Base-by-base conservation (phyloP, 1,284 basidiomycete species). In the Limonomyces culmigenus region DNA sequence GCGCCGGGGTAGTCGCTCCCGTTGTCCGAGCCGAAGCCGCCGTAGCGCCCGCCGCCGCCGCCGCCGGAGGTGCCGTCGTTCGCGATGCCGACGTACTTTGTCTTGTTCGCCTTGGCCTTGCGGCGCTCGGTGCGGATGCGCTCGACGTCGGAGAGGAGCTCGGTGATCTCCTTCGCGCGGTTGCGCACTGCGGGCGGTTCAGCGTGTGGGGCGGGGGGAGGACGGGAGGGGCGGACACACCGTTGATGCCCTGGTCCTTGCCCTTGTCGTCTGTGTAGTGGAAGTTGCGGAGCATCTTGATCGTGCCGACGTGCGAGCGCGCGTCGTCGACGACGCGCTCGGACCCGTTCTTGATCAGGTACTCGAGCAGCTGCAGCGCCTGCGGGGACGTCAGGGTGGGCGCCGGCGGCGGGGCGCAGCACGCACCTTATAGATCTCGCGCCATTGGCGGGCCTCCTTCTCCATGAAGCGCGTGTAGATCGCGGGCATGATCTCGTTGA, bases 401-500 rank as follows among this genome's bases (percentile, higher is more conserved):
- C 14, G 11, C 21, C 21, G 6, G 29, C 13, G 33, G 12, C 10
- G 3, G 3, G 29, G n/a, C n/a, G n/a, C n/a, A n/a, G n/a, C n/a
- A 41, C 55, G 3, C 29, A 78, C 87, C 68, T 99, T 99, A 73
- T 99, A 99, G 43, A 99, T 98, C 59, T 98, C 92, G 29, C 93
- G 69, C 93, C 93, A 99, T 53, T 99, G 89, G 19, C 83, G 67
- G 0, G 95, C 95, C 56, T 98, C 95, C 61, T 96, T 97, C 58
- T 92, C 86, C 86, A 91, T 91, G 58, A 89, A 89, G 18, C 86
- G 74, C 3, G 79, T 70, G 57, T 96, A 98, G 48, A 97, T 96
- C 50, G 78, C 81, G 2, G 95, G 93, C 91, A 99, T 97, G 52
- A 98, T 91, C 63, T 99, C 95, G 58, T 98, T 98, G 61, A 99